Base-by-base conservation (phyloP, 2,329 filamentous ascomycete genomes). In the Xylaria digitata region DNA sequence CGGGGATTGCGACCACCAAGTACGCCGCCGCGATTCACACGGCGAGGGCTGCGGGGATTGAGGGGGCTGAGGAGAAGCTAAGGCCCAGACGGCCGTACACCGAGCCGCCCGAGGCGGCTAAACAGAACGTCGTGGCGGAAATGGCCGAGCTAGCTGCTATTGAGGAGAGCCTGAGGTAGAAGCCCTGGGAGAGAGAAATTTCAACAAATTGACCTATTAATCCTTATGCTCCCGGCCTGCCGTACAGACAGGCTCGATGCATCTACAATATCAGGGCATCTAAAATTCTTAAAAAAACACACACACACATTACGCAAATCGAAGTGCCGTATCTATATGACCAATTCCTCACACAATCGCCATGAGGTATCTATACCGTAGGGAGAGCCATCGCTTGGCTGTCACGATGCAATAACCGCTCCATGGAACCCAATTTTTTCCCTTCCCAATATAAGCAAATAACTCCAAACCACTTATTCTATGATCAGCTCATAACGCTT, bases 1-100 rank as follows among this genome's bases (percentile, higher is more conserved):
- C 84, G 11, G 90, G 90, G 6, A 90, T 92, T 71, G 89, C 88
- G 8, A 82, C 83, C 1, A 87, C 86, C n/a, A 92, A 92, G 79
- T 91, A 90, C 74, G 90, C 89, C 0, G 88, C 87, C 0, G 84
- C 87, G 2, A 78, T 88, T 37, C 87, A 85, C 70, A 87, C 87
- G 40, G 90, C 88, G 1, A 82, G 78, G 63, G 77, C 79, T 58
- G 89, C 89, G 1, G 88, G 87, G 0, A 86, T 92, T 43, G 83
- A 86, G 65, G 84, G 83, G 1, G 87, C 88, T 1, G 84, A 85
- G 76, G 81, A 83, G 75, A 85, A 86, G 77, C 75, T 91, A 76
- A 80, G 78, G 75, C 89, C 89, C 0, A 81, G 89, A 61, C 82
- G 84, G 65, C 89, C 90, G n/a, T 92, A 92, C 73, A 80, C 86